Evolutionary conservation across 1,284 basidiomycete genomes (phyloP), one percentile per base, ranked within the genome.

Genomic region (Rhodotorula glutinis): DNA sequence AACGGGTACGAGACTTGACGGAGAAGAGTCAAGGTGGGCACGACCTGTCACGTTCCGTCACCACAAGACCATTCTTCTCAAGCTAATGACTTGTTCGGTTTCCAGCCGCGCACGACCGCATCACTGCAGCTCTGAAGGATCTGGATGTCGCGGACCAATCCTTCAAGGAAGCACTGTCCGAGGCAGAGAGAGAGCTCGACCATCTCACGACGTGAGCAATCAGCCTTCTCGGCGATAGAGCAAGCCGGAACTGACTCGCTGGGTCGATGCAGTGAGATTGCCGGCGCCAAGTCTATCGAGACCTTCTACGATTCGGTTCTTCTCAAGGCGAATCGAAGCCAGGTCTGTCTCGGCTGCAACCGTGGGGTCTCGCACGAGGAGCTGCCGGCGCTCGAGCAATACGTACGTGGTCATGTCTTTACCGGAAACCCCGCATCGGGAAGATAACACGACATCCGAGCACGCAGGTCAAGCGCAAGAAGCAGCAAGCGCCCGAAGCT

Each of bases 341-440:
- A 89, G 72, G 81, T 82, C 4, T 98, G 94, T 75, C 81, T 85
- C 27, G 86, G 87, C 7, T 97, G 94, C 77, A 85, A 86, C 71
- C 85, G 93, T 9, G 81, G 81, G 38, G 81, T 97, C 75, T 81
- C 84, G 25, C 82, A 84, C 41, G 78, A 81, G 14, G 91, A 94
- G 67, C 70, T 78, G 57, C 71, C 66, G 7, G 74, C 69, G 2
- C 77, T 81, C 62, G 76, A 78, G 51, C 71, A 71, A 44, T 77
- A 77, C 58, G 78, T 80, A 57, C 23, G 55, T 56, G 33, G 13
- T 0, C 23, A 0, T 23, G 13, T 30, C 29, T 30, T 21, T 10
- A 11, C 33, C 11, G 7, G 11, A 5, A 38, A 38, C 33, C 7
- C 11, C 7, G 33, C 11, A 11, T n/a, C 33, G 33, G 11, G 33